These are phyloP conservation scores for Periglandula ipomoeae DNA, from an alignment of 2,329 filamentous ascomycete genomes.

Conservation along the genomic window DNA sequence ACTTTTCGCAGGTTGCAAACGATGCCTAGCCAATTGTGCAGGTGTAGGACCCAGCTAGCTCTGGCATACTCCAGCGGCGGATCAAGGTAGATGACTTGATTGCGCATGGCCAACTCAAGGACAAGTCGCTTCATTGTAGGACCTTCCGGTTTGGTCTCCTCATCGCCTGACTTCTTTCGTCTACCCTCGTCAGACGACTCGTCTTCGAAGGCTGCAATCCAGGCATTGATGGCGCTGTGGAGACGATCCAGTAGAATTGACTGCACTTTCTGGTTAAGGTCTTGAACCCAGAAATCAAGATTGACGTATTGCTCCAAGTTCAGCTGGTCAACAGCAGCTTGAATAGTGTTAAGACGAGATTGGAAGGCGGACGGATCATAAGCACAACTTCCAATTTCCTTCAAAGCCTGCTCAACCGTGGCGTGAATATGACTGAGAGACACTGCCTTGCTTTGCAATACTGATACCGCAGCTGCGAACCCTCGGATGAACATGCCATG, in stretches of 20 bases:
- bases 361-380: constrained; percentile 78
- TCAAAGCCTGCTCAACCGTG: constrained; percentile 71
- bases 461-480: constrained; percentile 77
- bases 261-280: constrained; percentile 81
- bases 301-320: constrained; percentile 97
- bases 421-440: constrained; percentile 70
- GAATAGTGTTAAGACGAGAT: constrained; percentile 71
- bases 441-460: constrained; percentile 79
- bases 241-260: constrained; percentile 70
- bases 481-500: constrained; percentile 96
- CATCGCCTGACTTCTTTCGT: constrained; percentile 39
- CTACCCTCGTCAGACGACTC: constrained; percentile 43
- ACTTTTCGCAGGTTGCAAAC: constrained; percentile 90
- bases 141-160: constrained; percentile 37
- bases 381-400: constrained; percentile 73
- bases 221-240: constrained; percentile 72
- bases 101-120: constrained; percentile 94
- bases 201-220: constrained; percentile 78
- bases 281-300: constrained; percentile 77
- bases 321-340: constrained; percentile 88
- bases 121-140: constrained; percentile 66
- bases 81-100: constrained; percentile 94
- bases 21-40: constrained; percentile 88
- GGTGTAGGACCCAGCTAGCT: constrained; percentile 85
- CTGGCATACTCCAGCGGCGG: constrained; percentile 86